These are phyloP conservation scores for Kodamaea neixiangensis DNA, from an alignment of 805 yeast genomes.

Conservation along the genomic window DNA sequence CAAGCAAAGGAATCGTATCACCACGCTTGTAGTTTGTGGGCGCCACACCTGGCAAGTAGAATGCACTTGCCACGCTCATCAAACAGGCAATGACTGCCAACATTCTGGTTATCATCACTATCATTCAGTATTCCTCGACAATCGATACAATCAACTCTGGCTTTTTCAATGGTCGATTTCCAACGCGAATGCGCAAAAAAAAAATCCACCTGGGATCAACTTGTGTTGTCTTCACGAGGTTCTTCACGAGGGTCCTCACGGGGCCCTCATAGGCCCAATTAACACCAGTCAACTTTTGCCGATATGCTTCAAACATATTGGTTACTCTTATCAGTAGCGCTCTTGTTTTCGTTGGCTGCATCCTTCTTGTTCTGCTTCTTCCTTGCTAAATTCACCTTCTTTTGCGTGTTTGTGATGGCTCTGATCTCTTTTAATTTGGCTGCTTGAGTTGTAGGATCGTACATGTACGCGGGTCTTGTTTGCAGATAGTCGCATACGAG, in stretches of 20 bases:
- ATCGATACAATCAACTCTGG: not conserved
- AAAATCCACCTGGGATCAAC: not conserved
- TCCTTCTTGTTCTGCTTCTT: constrained; percentile 8
- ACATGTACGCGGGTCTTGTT: constrained; percentile 57
- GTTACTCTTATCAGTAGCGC: too few species aligned
- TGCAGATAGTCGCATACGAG: constrained; percentile 57
- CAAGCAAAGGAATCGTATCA: constrained; percentile 74
- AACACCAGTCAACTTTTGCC: too few species aligned
- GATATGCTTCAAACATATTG: too few species aligned
- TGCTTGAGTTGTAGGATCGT: constrained; percentile 40
- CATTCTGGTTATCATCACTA: constrained; percentile 1
- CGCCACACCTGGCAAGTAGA: constrained; percentile 94
- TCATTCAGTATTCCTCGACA: not conserved
- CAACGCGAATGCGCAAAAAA: not conserved
- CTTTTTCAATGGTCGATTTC: not conserved
- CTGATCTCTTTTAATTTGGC: constrained; percentile 54
- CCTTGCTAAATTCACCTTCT: constrained; percentile 18
- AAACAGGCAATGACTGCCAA: constrained; percentile 9
- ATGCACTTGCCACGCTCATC: constrained; percentile 41
- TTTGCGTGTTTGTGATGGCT: constrained; percentile 36
- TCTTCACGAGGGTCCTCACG: too few species aligned
- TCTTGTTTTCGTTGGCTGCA: not conserved
- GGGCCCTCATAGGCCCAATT: too few species aligned
- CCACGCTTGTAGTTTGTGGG: constrained; percentile 83
- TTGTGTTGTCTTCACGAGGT: not conserved